Evolutionary conservation across 176 grass and related monocot genomes (phyloP), one percentile per base, ranked within the genome.

Genomic region (Tillandsia leiboldiana): DNA sequence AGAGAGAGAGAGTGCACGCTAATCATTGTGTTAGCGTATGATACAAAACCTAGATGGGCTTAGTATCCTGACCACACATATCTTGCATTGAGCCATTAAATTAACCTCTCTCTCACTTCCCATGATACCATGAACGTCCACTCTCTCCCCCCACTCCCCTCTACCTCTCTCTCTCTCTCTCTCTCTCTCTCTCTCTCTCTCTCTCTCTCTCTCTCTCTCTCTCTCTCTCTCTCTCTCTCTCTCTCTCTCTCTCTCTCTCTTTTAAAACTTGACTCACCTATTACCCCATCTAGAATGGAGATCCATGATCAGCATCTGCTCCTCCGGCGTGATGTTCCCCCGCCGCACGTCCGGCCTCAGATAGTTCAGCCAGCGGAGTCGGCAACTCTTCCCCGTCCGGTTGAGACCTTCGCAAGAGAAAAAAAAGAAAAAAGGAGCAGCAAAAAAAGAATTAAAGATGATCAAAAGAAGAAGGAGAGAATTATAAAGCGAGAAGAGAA

Each of bases 311-410:
- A 77, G 65, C 42, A 69, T 65, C 66, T 77, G 66, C 66, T 77
- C 75, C 66, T 69, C 75, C 11, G 66, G 75, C 53, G 75, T 69
- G 28, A 77, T 77, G 65, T 77, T 69, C 2, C 75, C 75, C 22
- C 75, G 66, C 53, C 75, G 53, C 12, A 77, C 75, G 52, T 77
- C 75, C 2, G 75, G 75, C 28, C 53, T 66, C 33, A 77, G 75
- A 52, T 77, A 77, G 66, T 77, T 77, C 66, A 77, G 75, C 75
- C 75, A 77, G 42, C 75, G 65, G 1, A 77, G 75, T 17, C 75
- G 51, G 75, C 75, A 77, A 53, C 75, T 77, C 75, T 77, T 77
- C 75, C 75, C 75, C 10, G 75, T 77, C 14, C 75, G 65, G 13
- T 77, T 77, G 64, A 77, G 29, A 68, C 75, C 75, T 77, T 24